These are phyloP conservation scores for Trichoderma arundinaceum DNA, from an alignment of 2,329 filamentous ascomycete species.

Conservation along the genomic window DNA sequence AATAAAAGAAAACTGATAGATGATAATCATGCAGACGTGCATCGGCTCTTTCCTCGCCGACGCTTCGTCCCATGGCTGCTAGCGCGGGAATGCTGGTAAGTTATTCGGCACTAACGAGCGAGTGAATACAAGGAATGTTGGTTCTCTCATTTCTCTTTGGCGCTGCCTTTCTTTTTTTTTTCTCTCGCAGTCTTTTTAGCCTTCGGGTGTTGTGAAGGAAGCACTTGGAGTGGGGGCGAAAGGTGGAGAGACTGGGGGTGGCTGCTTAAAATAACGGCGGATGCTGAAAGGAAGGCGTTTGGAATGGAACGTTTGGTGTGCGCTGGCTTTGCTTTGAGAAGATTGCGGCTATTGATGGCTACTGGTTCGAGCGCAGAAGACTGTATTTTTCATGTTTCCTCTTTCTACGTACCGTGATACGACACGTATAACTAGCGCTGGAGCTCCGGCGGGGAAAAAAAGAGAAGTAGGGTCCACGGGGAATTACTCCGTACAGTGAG, in stretches of 20 bases:
- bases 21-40: slow-evolving; percentile 8
- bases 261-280: too few relatives aligned
- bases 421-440: slow-evolving; percentile 7
- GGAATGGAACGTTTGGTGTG: background rate
- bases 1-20: background rate
- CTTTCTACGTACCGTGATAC: background rate
- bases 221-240: background rate
- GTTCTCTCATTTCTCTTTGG: background rate
- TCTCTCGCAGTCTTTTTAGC: background rate
- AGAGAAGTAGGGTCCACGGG: background rate
- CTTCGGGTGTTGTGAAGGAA: background rate
- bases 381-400: background rate
- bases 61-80: slow-evolving; percentile 2
- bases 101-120: slow-evolving; percentile 10
- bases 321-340: background rate
- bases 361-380: background rate
- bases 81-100: slow-evolving; percentile 10
- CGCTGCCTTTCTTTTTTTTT: background rate
- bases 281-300: too few relatives aligned
- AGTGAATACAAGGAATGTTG: slow-evolving; percentile 7
- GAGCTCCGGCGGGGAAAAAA: slow-evolving; percentile 15
- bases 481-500: background rate
- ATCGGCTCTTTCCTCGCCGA: background rate
- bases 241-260: background rate
- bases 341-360: slow-evolving; percentile 10